These are phyloP conservation scores for Coemansia asiatica DNA, from an alignment of 192 early-diverging fungal species.

Conservation along the genomic window DNA sequence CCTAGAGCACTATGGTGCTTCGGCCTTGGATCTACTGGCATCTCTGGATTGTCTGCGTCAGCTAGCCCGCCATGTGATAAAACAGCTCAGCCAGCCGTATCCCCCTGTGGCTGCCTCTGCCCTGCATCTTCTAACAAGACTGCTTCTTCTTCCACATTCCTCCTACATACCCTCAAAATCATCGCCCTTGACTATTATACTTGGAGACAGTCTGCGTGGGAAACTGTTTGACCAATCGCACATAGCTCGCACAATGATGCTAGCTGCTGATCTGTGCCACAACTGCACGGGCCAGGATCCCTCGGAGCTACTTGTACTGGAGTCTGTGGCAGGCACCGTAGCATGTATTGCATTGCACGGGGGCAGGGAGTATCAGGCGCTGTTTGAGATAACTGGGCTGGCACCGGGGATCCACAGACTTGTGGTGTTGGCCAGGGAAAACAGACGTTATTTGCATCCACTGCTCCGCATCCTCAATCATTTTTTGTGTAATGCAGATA, in stretches of 20 bases:
- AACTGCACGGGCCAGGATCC: slow-evolving; percentile 27
- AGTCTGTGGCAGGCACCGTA: slow-evolving; percentile 20
- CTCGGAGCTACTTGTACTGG: slow-evolving; percentile 20
- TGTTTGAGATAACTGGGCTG: slow-evolving; percentile 18
- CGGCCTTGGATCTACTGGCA: slow-evolving; percentile 5
- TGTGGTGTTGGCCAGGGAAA: slow-evolving; percentile 15
- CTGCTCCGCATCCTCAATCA: slow-evolving; percentile 21
- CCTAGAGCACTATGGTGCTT: slow-evolving; percentile 5
- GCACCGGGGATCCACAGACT: slow-evolving; percentile 25
- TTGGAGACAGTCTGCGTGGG: slow-evolving; percentile 22
- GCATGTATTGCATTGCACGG: slow-evolving; percentile 2
- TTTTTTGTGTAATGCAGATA: not conserved
- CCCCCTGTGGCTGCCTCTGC: slow-evolving; percentile 36
- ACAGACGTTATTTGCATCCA: slow-evolving; percentile 33
- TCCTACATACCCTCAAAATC: not conserved
- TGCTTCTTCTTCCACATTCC: slow-evolving; percentile 22
- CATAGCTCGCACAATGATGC: slow-evolving; percentile 31
- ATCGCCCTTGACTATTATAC: slow-evolving; percentile 13
- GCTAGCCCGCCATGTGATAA: slow-evolving; percentile 33
- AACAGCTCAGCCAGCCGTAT: slow-evolving; percentile 29
- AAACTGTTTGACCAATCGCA: slow-evolving; percentile 46
- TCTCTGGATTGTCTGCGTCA: slow-evolving; percentile 8
- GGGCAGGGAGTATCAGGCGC: not conserved
- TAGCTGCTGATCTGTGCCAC: slow-evolving; percentile 35
- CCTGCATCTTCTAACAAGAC: slow-evolving; percentile 28